These are phyloP conservation scores for Beta vulgaris DNA, from an alignment of 148 eudicot species.

Conservation along the genomic window DNA sequence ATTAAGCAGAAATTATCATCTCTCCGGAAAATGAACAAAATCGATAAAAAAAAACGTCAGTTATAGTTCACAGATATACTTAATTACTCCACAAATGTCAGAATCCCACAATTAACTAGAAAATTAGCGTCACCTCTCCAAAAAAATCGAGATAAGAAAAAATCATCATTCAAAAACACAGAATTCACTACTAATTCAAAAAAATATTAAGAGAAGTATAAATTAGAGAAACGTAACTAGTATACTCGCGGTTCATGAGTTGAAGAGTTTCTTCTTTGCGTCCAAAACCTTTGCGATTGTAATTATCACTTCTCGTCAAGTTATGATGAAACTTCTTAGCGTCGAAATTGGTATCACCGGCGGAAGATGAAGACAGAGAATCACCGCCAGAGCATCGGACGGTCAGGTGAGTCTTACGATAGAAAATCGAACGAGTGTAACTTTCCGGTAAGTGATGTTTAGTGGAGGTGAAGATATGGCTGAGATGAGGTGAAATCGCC, in stretches of 20 bases:
- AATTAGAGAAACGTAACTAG: slow-evolving; percentile 45
- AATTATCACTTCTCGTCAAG: slow-evolving; percentile 83
- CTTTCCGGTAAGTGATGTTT: slow-evolving; percentile 43
- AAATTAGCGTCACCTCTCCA: neutral
- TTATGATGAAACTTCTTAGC: slow-evolving; percentile 80
- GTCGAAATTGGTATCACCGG: slow-evolving; percentile 58
- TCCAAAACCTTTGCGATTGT: slow-evolving; percentile 88
- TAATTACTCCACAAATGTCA: neutral
- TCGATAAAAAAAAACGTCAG: too few species aligned
- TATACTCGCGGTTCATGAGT: slow-evolving; percentile 82
- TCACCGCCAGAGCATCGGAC: slow-evolving; percentile 67
- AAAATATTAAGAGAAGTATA: neutral
- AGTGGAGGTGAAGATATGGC: slow-evolving; percentile 35
- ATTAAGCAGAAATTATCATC: too few species aligned
- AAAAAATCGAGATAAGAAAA: neutral
- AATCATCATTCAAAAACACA: neutral
- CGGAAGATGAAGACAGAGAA: slow-evolving; percentile 18
- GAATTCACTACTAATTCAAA: neutral
- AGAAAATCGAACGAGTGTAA: slow-evolving; percentile 19
- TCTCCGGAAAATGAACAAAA: too few species aligned
- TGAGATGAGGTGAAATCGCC: slow-evolving; percentile 70
- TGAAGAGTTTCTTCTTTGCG: slow-evolving; percentile 69
- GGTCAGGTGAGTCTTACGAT: slow-evolving; percentile 34
- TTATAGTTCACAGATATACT: neutral
- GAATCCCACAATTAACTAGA: neutral